A percentile compares a stretch with the other conserved stretches of the same genome.
Conservation (phyloP, 306 rosid genomes). For the Oxytropis ochrocephala region DNA sequence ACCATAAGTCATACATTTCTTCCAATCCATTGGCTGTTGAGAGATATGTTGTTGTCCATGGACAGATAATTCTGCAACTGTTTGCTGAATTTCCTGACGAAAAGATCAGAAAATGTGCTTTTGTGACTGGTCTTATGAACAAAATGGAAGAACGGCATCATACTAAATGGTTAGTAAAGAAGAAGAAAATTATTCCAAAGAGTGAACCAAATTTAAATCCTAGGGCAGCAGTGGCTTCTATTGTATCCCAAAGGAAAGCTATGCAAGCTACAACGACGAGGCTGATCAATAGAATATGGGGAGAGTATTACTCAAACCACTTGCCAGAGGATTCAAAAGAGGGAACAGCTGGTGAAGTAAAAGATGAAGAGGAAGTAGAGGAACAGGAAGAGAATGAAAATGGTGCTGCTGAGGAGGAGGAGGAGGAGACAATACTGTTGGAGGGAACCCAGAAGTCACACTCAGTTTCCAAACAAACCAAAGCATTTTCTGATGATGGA, state of each 20-base stretch:
- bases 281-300: conserved; percentile 85
- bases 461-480: conserved; percentile 35
- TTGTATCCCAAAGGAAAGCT: conserved; percentile 62
- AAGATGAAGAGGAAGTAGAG: conserved; percentile 70
- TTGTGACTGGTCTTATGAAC: conserved; percentile 58
- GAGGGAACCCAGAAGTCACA: conserved; percentile 36
- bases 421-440: conserved; percentile 37
- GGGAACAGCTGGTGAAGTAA: conserved; percentile 33
- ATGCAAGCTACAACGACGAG: conserved; percentile 93
- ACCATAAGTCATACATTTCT: conserved; percentile 52
- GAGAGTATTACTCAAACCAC: conserved; percentile 82
- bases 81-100: conserved; percentile 81
- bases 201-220: conserved; percentile 73
- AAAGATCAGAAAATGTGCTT: conserved; percentile 61
- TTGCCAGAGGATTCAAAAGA: conserved; percentile 53
- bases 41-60: conserved; percentile 84
- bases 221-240: conserved; percentile 66
- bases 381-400: conserved; percentile 76
- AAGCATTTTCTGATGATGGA: conserved; percentile 22
- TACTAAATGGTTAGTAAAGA: conserved; percentile 85
- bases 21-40: conserved; percentile 63
- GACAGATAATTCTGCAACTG: conserved; percentile 83
- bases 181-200: conserved; percentile 44
- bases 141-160: conserved; percentile 95
- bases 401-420: conserved; percentile 56